Base-by-base conservation (phyloP, 495 filamentous ascomycete genomes). In the Margaritispora aquatica region DNA sequence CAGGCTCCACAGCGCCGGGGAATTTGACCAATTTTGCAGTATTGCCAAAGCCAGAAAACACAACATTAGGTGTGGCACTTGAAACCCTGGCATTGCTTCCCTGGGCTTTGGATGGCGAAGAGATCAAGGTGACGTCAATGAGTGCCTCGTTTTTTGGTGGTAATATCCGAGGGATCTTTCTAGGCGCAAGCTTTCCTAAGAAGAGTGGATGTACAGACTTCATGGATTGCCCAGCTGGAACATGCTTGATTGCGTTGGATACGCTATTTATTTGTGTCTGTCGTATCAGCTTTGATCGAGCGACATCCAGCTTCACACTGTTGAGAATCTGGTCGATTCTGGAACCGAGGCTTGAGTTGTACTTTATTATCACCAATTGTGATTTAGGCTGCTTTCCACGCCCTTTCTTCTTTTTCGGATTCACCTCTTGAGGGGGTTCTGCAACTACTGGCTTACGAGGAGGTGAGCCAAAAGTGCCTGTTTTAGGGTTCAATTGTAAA, bases 1-100 rank as follows among this genome's bases (percentile, higher is more conserved):
- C 73, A 15, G 87, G 78, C 27, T 85, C 73, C 36, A 80, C 64
- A 26, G 82, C 75, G 9, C 86, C 86, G 0, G 85, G 80, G 49
- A 82, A 76, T 62, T 82, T 88, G 1, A 80, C 62, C 59, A 65
- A 73, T 68, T 58, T 70, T 46, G 63, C 76, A 53, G 61, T 67
- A 54, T 41, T 68, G 58, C 29, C 72, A 70, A 62, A 73, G 20
- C 27, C 59, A 56, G 41, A 61, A 64, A 26, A 66, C 22, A 1
- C 41, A 36, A 48, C 17, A 66, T 66, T 26, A 52, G 50, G 26
- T 64, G 72, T 60, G 8, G 17, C 15, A 47, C 1, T 70, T 71
- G 0, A 69, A 74, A 57, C 51, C 70, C 10, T 68, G 73, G 2
- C 67, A 73, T 26, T 68, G 13, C 26, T 7, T 23, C n/a, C 36